Conservation (phyloP, 2,329 filamentous ascomycete species). For the Xylariaceae sp. region DNA sequence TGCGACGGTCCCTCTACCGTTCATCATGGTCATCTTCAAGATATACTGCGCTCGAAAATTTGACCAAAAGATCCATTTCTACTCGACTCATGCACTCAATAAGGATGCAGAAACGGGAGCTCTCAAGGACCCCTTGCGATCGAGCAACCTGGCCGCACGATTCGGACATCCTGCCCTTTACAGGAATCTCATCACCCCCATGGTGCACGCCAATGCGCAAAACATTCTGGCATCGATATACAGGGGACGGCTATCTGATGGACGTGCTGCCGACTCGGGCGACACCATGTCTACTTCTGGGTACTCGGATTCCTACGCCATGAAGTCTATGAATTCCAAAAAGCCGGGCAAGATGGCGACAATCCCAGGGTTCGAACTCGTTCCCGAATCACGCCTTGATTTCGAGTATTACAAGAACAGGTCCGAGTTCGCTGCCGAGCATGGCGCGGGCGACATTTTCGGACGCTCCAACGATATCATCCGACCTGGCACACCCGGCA, state of each 20-base stretch:
- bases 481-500: constrained; percentile 57
- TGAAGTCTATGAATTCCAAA: constrained; percentile 68
- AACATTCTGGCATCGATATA: constrained; percentile 84
- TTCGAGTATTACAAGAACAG: constrained; percentile 90
- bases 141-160: constrained; percentile 65
- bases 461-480: constrained; percentile 54
- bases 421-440: constrained; percentile 79
- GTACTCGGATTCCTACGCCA: constrained; percentile 75
- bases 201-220: constrained; percentile 63
- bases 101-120: constrained; percentile 41
- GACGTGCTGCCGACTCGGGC: constrained; percentile 52
- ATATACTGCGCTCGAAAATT: constrained; percentile 71
- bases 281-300: constrained; percentile 57
- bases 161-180: constrained; percentile 66
- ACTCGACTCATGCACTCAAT: constrained; percentile 58
- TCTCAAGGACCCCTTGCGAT: constrained; percentile 48
- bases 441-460: constrained; percentile 69
- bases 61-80: constrained; percentile 76
- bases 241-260: constrained; percentile 68
- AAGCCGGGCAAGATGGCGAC: constrained; percentile 42
- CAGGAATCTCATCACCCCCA: constrained; percentile 19
- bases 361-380: constrained; percentile 79
- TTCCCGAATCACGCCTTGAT: constrained; percentile 79
- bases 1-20: constrained; percentile 65
- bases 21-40: constrained; percentile 81